Conservation (phyloP, 2,329 filamentous ascomycete species). For the Colletotrichum theobromicola region DNA sequence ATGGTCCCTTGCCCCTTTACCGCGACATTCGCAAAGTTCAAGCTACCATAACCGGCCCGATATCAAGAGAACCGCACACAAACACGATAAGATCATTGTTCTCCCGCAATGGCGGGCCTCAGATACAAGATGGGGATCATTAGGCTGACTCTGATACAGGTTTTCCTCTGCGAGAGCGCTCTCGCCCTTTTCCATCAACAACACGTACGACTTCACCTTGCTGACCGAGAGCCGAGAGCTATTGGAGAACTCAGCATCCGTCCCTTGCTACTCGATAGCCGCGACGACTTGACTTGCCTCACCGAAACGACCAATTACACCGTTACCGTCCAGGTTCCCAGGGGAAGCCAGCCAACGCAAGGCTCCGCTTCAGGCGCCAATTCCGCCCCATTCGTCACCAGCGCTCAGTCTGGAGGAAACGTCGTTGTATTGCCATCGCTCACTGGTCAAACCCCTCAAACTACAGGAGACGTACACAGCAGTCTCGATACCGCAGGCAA, state of each 20-base stretch:
- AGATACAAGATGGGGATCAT: conserved; percentile 5
- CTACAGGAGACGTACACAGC: conserved; percentile 33
- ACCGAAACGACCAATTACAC: conserved; percentile 16
- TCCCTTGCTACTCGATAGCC: conserved; percentile 1
- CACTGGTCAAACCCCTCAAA: conserved; percentile 32
- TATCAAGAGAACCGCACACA: background rate
- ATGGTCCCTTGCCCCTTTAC: background rate
- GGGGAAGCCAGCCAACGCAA: conserved; percentile 2
- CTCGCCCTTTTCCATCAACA: conserved; percentile 15
- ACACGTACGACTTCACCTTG: conserved; percentile 14
- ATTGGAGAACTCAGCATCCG: background rate
- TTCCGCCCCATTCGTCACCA: conserved; percentile 30
- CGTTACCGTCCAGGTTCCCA: conserved; percentile 7
- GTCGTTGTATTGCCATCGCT: conserved; percentile 32
- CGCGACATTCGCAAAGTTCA: background rate
- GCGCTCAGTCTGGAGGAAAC: conserved; percentile 28
- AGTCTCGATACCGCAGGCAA: conserved; percentile 22
- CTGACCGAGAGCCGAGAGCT: conserved; percentile 20
- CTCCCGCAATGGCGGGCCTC: conserved; percentile 12
- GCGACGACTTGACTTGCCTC: conserved; percentile 11
- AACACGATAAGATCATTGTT: background rate
- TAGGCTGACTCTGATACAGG: conserved; percentile 19
- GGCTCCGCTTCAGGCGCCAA: conserved; percentile 1
- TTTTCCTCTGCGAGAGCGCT: conserved; percentile 8
- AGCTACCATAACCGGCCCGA: background rate